Evolutionary conservation across 108 stramenopile species (phyloP).

Genomic region (Cyclostephanos invisitatus): DNA sequence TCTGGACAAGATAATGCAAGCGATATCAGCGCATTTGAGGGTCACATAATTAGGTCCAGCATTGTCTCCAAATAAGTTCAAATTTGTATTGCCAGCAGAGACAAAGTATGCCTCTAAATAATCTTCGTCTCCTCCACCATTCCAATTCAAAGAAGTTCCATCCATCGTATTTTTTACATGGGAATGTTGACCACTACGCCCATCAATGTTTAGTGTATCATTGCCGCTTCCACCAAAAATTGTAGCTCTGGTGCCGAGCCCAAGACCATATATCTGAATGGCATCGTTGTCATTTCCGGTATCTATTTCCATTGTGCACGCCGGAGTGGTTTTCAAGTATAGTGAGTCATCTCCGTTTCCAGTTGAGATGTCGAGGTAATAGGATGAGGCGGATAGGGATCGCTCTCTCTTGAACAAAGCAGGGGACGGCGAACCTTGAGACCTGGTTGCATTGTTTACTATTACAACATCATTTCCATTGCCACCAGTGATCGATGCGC

Average conservation of each 20-base stretch:
- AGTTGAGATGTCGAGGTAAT: conserved; percentile 8
- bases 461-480: conserved; percentile 11
- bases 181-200: not conserved
- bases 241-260: conserved; percentile 20
- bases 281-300: conserved; percentile 4
- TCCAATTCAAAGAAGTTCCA: conserved; percentile 27
- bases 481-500: conserved; percentile 4
- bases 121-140: conserved; percentile 36
- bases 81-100: conserved; percentile 24
- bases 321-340: not conserved
- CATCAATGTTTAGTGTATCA: conserved; percentile 39
- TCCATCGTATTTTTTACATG: conserved; percentile 29
- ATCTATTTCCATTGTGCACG: too few species aligned
- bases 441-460: conserved; percentile 2
- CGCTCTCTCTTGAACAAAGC: conserved; percentile 1
- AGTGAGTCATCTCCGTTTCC: not conserved
- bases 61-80: conserved; percentile 39
- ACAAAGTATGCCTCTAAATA: conserved; percentile 20
- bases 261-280: conserved; percentile 21
- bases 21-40: conserved; percentile 33
- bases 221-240: conserved; percentile 29
- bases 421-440: not conserved
- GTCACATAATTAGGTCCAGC: conserved; percentile 20
- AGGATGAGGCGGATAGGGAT: not conserved
- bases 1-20: conserved; percentile 24